Evolutionary conservation across 2,329 filamentous ascomycete genomes (phyloP).

Genomic region (Tympanopsis confertula): DNA sequence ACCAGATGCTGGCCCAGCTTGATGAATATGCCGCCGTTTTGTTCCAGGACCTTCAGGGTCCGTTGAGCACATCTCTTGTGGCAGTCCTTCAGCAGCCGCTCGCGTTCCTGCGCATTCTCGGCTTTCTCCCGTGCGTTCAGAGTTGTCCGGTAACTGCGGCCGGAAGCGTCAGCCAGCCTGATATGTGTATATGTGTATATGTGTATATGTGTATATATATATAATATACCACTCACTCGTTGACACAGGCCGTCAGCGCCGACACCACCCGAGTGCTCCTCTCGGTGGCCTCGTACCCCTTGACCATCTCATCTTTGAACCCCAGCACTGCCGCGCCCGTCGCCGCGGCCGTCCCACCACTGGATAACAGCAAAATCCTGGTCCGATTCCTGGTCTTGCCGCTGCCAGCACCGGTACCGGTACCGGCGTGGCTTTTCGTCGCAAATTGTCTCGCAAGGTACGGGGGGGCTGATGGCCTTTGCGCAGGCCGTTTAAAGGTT

Average conservation of each 20-base stretch:
- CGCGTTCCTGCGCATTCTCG: slow-evolving; percentile 51
- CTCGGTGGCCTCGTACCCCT: slow-evolving; percentile 64
- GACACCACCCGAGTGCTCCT: slow-evolving; percentile 68
- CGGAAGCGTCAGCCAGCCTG: not conserved
- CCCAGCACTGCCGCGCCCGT: slow-evolving; percentile 19
- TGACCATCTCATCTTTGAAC: slow-evolving; percentile 60
- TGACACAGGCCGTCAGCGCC: slow-evolving; percentile 70
- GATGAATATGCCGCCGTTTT: slow-evolving; percentile 96
- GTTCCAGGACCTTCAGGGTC: slow-evolving; percentile 77
- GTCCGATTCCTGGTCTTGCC: slow-evolving; percentile 8
- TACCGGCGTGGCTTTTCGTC: no score
- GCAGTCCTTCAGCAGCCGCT: slow-evolving; percentile 65
- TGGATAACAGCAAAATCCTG: slow-evolving; percentile 33
- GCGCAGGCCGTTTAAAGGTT: no score
- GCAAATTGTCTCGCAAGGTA: no score
- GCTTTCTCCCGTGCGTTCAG: slow-evolving; percentile 57
- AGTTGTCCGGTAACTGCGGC: slow-evolving; percentile 71
- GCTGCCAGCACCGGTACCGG: not conserved
- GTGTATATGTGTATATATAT: not conserved
- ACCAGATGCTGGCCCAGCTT: slow-evolving; percentile 90
- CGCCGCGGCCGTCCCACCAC: slow-evolving; percentile 28
- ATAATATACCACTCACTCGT: slow-evolving; percentile 53
- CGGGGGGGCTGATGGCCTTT: no score
- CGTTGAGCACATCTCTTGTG: slow-evolving; percentile 86
- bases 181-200: not conserved